Evolutionary conservation across 139 green algal species (phyloP), one percentile per base, ranked within the genome.

Genomic region (Astrephomene gubernaculifera): DNA sequence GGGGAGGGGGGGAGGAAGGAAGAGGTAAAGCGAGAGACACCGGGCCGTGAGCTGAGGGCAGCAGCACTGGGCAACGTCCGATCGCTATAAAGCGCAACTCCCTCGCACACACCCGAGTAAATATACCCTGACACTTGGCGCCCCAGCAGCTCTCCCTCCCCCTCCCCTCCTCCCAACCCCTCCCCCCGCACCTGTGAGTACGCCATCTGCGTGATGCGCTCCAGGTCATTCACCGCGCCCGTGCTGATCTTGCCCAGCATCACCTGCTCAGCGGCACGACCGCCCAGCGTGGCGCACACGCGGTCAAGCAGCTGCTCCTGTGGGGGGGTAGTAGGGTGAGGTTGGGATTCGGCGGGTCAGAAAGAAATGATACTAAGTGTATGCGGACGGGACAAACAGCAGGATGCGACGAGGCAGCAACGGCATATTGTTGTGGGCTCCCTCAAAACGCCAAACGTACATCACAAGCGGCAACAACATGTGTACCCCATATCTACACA

Each of bases 221-320:
- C 97, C 87, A 99, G 91, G 91, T 99, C 98, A 82, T 99, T 99
- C 88, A 99, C 96, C 2, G 98, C 98, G 31, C 96, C 96, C 22
- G 97, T 99, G 72, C 93, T 98, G 79, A 99, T 98, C 83, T 95
- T 96, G 36, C 98, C 98, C 44, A 99, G 90, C 90, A 99, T 94
- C 60, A 99, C 88, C 87, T 99, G 90, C 92, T 99, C 97, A 1
- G 97, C 96, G 19, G 96, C 97, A 0, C 97, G 93, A 0, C 97
- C 97, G 27, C 97, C 97, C 38, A 99, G 93, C 7, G 96, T 96
- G 92, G 99, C 98, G 92, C 95, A 98, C 88, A 95, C 92, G 93
- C 90, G 87, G 93, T 99, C 97, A 38, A 93, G 87, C 71, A 99
- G 94, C 93, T 99, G 97, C 84, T 98, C 92, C 76, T 83, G 76